Percentiles rank a stretch among this genome's conserved stretches.
Conservation (phyloP, 2,329 filamentous ascomycete species). For the Aureobasidium sp. region DNA sequence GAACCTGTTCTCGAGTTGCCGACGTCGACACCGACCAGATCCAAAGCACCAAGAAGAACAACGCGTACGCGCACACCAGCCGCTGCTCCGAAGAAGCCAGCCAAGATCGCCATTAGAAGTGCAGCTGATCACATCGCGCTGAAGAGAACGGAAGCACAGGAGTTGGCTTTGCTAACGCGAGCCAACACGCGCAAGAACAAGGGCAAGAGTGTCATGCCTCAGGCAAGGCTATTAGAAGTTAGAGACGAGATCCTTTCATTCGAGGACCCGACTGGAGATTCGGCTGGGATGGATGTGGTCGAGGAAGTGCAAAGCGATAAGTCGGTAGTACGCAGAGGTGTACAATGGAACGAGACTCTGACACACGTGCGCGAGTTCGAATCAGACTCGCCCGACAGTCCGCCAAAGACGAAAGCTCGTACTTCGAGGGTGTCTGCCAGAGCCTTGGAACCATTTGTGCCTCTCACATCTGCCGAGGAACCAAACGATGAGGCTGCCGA, state of each 20-base stretch:
- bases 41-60: neutral
- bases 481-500: neutral
- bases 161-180: constrained; percentile 36
- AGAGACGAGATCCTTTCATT: constrained; percentile 21
- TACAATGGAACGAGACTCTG: constrained; percentile 40
- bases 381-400: constrained; percentile 16
- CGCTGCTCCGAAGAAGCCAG: constrained; percentile 15
- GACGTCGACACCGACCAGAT: neutral
- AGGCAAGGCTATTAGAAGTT: constrained; percentile 35
- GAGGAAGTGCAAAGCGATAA: constrained; percentile 11
- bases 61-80: constrained; percentile 1
- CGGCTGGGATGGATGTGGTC: constrained; percentile 16
- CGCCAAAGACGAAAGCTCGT: neutral
- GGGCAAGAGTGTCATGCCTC: constrained; percentile 35
- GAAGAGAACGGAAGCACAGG: constrained; percentile 41
- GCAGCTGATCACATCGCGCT: constrained; percentile 34
- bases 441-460: neutral
- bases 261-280: neutral
- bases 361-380: constrained; percentile 35
- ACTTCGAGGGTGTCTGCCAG: neutral
- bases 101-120: constrained; percentile 37
- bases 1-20: neutral
- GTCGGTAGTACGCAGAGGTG: constrained; percentile 18
- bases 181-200: constrained; percentile 45
- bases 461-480: neutral